Conservation (phyloP, 306 rosid genomes). For the Sphenostylis stenocarpa region DNA sequence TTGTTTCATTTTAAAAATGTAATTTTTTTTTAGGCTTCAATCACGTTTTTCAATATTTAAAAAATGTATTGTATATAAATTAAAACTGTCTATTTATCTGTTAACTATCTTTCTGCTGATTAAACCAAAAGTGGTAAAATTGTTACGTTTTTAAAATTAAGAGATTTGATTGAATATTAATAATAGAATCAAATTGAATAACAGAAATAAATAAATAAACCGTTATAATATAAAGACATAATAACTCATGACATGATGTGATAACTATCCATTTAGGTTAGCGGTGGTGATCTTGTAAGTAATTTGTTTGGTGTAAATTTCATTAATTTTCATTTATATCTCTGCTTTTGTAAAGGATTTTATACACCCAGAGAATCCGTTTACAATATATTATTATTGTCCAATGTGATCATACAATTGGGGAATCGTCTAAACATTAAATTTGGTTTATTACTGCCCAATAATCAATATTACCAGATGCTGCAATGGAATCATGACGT, state of each 20-base stretch:
- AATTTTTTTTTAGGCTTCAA: too few species aligned
- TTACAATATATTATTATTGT: background rate
- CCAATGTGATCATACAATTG: background rate
- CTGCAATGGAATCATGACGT: conserved; percentile 11
- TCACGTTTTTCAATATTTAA: too few species aligned
- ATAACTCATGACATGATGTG: background rate
- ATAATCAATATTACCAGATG: background rate
- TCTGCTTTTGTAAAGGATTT: background rate
- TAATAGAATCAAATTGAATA: too few species aligned
- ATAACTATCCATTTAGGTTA: background rate
- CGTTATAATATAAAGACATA: too few species aligned
- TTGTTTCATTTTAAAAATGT: too few species aligned
- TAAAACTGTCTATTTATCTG: too few species aligned
- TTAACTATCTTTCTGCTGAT: too few species aligned
- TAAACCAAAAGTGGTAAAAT: too few species aligned
- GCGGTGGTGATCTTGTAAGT: background rate
- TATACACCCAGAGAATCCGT: background rate
- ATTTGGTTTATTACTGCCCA: background rate
- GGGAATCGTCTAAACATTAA: conserved; percentile 11
- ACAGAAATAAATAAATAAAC: too few species aligned
- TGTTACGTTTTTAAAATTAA: too few species aligned
- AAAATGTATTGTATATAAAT: too few species aligned
- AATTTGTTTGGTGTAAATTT: background rate
- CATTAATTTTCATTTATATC: background rate
- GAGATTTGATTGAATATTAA: too few species aligned